A percentile compares a stretch with the other conserved stretches of the same genome.
phyloP scores from a whole-genome alignment of 1,284 basidiomycete genomes.

The Erythrobasidium hasegawianum region DNA sequence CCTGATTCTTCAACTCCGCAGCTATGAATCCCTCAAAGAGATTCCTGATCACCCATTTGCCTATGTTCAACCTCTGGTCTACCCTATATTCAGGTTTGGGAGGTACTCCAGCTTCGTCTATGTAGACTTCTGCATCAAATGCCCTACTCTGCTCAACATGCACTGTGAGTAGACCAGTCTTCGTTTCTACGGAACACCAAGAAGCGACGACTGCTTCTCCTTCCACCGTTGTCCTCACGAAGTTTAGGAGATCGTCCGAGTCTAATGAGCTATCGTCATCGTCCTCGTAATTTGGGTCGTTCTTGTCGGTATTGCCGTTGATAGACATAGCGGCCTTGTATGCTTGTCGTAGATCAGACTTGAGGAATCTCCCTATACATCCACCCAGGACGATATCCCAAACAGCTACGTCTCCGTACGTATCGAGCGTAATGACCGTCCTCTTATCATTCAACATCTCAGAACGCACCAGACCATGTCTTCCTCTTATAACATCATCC shows the following conservation, averaged over 20 bases:
- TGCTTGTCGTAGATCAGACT: conserved; percentile 58
- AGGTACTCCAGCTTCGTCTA: conserved; percentile 75
- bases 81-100: conserved; percentile 59
- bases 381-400: conserved; percentile 83
- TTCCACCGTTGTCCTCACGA: conserved; percentile 81
- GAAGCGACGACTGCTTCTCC: conserved; percentile 78
- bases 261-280: neutral
- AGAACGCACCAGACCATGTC: conserved; percentile 76
- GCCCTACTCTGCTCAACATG: conserved; percentile 75
- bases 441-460: conserved; percentile 75
- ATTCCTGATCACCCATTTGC: conserved; percentile 47
- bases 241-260: conserved; percentile 68
- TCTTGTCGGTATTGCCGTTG: neutral
- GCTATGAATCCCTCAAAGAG: conserved; percentile 45
- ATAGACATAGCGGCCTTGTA: conserved; percentile 10
- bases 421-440: conserved; percentile 87
- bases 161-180: conserved; percentile 79
- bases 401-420: conserved; percentile 72
- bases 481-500: conserved; percentile 69
- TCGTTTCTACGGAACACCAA: conserved; percentile 88
- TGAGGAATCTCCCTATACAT: conserved; percentile 69
- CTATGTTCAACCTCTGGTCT: conserved; percentile 56
- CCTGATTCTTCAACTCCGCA: conserved; percentile 22
- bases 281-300: conserved; percentile 19
- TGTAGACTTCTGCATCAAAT: conserved; percentile 92